Conservation (phyloP, 140 eudicot species). For the Senecio squalidus region DNA sequence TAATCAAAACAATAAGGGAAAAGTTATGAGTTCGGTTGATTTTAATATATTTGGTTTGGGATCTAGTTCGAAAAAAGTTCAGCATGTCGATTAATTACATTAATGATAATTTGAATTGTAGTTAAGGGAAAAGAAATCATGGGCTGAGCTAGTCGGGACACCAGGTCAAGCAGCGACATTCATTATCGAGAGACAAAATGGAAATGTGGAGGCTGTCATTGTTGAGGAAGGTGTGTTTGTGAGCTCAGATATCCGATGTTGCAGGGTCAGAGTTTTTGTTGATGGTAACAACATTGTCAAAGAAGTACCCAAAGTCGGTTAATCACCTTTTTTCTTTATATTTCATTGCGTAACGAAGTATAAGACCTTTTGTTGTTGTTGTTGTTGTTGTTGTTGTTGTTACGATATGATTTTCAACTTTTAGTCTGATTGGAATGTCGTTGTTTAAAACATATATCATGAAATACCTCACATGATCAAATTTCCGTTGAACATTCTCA, state of each 20-base stretch:
- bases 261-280: slow-evolving; percentile 47
- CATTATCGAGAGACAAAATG: slow-evolving; percentile 31
- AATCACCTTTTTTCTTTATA: background rate
- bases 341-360: background rate
- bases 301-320: slow-evolving; percentile 35
- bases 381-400: no score
- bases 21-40: background rate
- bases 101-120: background rate
- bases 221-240: slow-evolving; percentile 31
- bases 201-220: slow-evolving; percentile 21
- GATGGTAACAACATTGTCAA: slow-evolving; percentile 18
- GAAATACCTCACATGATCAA: no score
- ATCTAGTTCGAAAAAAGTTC: background rate
- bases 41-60: background rate
- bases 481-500: no score
- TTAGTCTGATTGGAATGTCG: no score
- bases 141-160: slow-evolving; percentile 51
- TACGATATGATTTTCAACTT: no score
- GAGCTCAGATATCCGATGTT: slow-evolving; percentile 22
- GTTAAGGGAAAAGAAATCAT: slow-evolving; percentile 43
- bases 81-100: background rate
- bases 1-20: background rate
- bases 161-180: slow-evolving; percentile 17
- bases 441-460: no score
- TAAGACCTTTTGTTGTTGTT: no score